These are phyloP conservation scores for Paramyrothecium sp. DNA, from an alignment of 2,329 filamentous ascomycete species.

Conservation along the genomic window DNA sequence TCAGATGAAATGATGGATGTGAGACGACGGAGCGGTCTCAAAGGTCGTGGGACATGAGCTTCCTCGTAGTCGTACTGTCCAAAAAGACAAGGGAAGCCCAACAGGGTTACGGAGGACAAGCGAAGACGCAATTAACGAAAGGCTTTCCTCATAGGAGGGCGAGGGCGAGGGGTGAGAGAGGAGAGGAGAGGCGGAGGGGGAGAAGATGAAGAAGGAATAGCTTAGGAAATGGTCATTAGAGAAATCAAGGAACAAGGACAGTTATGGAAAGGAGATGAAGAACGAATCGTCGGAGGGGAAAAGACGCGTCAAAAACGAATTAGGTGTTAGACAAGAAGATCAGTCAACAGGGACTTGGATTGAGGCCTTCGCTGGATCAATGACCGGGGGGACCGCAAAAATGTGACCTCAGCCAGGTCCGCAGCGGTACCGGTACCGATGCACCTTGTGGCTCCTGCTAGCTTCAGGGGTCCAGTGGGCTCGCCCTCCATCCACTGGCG, in stretches of 20 bases:
- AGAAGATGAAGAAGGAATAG: constrained; percentile 4
- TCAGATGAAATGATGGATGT: neutral
- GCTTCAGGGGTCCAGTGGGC: neutral
- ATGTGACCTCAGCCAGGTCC: too few species aligned
- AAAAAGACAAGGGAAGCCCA: constrained; percentile 16
- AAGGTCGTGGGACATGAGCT: constrained; percentile 7
- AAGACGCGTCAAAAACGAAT: neutral
- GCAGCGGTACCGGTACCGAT: too few species aligned
- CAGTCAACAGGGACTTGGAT: too few species aligned
- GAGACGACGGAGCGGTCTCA: constrained; percentile 4
- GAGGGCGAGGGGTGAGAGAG: constrained; percentile 4
- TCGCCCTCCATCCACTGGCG: too few species aligned
- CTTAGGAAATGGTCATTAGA: too few species aligned
- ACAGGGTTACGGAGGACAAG: constrained; percentile 6
- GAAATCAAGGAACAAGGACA: too few species aligned
- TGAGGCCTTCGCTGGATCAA: neutral
- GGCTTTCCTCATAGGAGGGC: neutral
- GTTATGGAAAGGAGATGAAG: constrained; percentile 3
- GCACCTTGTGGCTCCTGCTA: too few species aligned
- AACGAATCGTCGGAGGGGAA: neutral
- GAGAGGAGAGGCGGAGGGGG: constrained; percentile 1
- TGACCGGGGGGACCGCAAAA: neutral
- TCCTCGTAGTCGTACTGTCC: constrained; percentile 15
- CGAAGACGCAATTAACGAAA: neutral
- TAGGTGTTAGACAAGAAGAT: neutral